Base-by-base conservation (phyloP, 2,329 filamentous ascomycete genomes). In the Aciculosporium take region DNA sequence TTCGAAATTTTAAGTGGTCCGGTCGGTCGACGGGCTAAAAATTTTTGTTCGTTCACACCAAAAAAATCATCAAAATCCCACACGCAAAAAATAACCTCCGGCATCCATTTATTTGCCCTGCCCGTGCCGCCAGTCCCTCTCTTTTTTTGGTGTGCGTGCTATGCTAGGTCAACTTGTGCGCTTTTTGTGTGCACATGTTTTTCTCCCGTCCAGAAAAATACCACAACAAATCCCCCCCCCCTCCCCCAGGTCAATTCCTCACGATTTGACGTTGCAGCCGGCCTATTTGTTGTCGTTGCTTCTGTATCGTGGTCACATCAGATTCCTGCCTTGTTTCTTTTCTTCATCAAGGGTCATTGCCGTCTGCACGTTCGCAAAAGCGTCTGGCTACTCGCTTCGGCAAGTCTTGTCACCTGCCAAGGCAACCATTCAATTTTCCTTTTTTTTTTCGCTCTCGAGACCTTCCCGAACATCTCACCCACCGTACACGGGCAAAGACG, bases 41-140 rank as follows among this genome's bases (percentile, higher is more conserved):
- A 36, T 28, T 18, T 36, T 35, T 21, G 21, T 31, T 39, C 21
- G 13, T n/a, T 35, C 41, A 25, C 41, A 43, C 37, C n/a, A n/a
- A n/a, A n/a, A n/a, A n/a, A n/a, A n/a, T n/a, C n/a, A n/a, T n/a
- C 27, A 35, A 33, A 39, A 39, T 33, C 29, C 10, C 29, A 39
- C 37, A 37, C 38, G 35, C 29, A 44, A 42, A 44, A 44, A 41
- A 44, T 44, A 44, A 44, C 32, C 42, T 40, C 42, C 42, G 37
- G 28, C 37, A 33, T 10, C 36, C 41, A 38, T 30, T 39, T 43
- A 38, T 30, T 39, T 43, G 32, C 32, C 32, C 32, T 35, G 32
- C 20, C 32, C 20, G 20, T 20, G 20, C 21, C 33, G 41, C 41
- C 41, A 35, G 24, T 21, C 34, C 32, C 24, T 30, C 23, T 39